Percentiles rank a stretch among this genome's conserved stretches.
phyloP scores from a whole-genome alignment of 1,284 basidiomycete genomes.

The Ustilago esculenta region DNA sequence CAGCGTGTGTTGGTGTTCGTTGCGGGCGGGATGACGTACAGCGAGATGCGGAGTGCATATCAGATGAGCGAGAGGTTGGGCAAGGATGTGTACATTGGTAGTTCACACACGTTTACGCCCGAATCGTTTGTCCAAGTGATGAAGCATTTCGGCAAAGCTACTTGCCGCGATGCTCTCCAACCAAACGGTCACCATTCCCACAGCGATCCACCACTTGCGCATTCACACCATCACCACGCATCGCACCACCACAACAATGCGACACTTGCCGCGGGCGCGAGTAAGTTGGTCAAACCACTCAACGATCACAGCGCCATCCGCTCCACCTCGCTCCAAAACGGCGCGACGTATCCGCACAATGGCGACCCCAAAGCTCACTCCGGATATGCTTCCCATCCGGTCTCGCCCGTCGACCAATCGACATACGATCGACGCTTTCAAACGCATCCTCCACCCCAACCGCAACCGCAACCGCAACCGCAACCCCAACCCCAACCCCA shows the following conservation, averaged over 20 bases:
- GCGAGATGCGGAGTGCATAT: slow-evolving; percentile 90
- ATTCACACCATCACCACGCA: background rate
- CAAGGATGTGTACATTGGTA: slow-evolving; percentile 92
- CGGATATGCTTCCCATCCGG: slow-evolving; percentile 18
- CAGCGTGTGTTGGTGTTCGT: slow-evolving; percentile 91
- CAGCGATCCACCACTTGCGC: background rate
- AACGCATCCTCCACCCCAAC: background rate
- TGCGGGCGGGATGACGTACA: slow-evolving; percentile 95
- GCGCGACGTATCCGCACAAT: slow-evolving; percentile 4
- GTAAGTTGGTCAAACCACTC: slow-evolving; percentile 28
- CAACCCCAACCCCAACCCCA: slow-evolving; percentile 14
- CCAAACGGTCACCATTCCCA: background rate
- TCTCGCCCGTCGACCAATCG: slow-evolving; percentile 12
- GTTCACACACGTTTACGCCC: slow-evolving; percentile 87
- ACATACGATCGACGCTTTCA: slow-evolving; percentile 34
- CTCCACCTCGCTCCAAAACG: slow-evolving; percentile 20
- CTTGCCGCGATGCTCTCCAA: slow-evolving; percentile 21
- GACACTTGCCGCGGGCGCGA: slow-evolving; percentile 35
- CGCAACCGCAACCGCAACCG: background rate
- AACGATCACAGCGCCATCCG: slow-evolving; percentile 53
- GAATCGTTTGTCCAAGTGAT: slow-evolving; percentile 85
- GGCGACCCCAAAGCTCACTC: too few species aligned
- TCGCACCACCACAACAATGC: too few species aligned
- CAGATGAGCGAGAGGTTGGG: slow-evolving; percentile 77
- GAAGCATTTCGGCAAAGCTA: slow-evolving; percentile 69